These are phyloP conservation scores for Penicillium sp. DNA, from an alignment of 2,329 filamentous ascomycete species.

Conservation along the genomic window DNA sequence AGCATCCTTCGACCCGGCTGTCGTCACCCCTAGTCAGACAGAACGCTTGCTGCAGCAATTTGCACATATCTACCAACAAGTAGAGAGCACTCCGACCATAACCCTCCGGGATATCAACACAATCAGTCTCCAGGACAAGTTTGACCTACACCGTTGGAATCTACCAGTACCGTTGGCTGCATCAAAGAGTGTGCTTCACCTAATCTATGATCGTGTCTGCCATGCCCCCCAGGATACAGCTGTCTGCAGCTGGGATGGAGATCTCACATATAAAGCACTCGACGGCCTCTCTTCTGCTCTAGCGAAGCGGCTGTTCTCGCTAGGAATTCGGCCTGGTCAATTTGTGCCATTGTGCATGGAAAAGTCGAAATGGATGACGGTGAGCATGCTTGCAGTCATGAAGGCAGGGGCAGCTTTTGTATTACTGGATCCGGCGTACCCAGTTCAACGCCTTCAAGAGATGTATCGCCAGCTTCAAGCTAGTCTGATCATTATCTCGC, in stretches of 20 bases:
- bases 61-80: constrained; percentile 16
- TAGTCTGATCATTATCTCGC: background rate
- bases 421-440: background rate
- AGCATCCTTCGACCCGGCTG: constrained; percentile 16
- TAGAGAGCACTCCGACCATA: too few relatives aligned
- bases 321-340: background rate
- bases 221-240: background rate
- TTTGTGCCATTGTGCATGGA: background rate
- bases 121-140: background rate
- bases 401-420: background rate
- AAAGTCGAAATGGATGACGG: constrained; percentile 1
- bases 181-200: background rate
- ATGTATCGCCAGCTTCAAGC: background rate
- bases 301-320: background rate
- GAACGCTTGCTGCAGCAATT: constrained; percentile 18
- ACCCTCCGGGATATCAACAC: background rate
- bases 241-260: background rate
- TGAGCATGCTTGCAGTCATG: constrained; percentile 1
- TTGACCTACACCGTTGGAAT: background rate
- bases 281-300: background rate
- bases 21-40: constrained; percentile 6
- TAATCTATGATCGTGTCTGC: background rate
- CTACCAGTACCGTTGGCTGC: background rate
- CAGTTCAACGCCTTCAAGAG: background rate
- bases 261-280: background rate